These are phyloP conservation scores for Chaetothyriales sp. DNA, from an alignment of 2,329 filamentous ascomycete species.

Conservation along the genomic window DNA sequence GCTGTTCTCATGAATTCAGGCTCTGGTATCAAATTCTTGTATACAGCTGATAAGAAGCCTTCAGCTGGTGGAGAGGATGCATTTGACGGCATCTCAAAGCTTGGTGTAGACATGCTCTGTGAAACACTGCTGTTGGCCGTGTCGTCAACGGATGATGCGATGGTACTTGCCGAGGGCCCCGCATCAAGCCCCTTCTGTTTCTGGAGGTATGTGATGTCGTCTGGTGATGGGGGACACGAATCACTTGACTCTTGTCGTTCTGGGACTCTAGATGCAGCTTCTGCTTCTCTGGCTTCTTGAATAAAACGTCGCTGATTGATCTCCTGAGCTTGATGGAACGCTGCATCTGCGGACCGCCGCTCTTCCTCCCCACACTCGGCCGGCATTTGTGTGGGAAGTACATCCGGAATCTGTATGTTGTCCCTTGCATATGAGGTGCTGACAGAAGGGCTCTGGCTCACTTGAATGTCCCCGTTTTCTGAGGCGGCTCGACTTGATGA, in stretches of 20 bases:
- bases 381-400: constrained; percentile 13
- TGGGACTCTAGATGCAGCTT: constrained; percentile 2
- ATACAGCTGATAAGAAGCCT: constrained; percentile 25
- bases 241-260: constrained; percentile 3
- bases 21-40: constrained; percentile 4
- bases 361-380: constrained; percentile 1
- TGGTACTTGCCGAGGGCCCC: constrained; percentile 30
- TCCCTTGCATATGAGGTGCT: constrained; percentile 32
- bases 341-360: constrained; percentile 10
- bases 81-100: constrained; percentile 32
- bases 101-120: constrained; percentile 34
- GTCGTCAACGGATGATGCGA: constrained; percentile 34
- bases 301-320: constrained; percentile 18
- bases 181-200: constrained; percentile 7
- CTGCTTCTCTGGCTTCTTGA: constrained; percentile 13
- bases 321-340: constrained; percentile 19
- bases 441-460: constrained; percentile 31
- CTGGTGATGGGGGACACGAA: constrained; percentile 21
- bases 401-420: constrained; percentile 28
- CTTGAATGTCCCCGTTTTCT: constrained; percentile 21
- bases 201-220: constrained; percentile 15
- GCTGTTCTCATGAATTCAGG: constrained; percentile 18
- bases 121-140: constrained; percentile 35
- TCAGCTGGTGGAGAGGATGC: constrained; percentile 34
- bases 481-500: constrained; percentile 17